Conservation (phyloP, 2,329 filamentous ascomycete genomes). For the Trichoderma hamatum region DNA sequence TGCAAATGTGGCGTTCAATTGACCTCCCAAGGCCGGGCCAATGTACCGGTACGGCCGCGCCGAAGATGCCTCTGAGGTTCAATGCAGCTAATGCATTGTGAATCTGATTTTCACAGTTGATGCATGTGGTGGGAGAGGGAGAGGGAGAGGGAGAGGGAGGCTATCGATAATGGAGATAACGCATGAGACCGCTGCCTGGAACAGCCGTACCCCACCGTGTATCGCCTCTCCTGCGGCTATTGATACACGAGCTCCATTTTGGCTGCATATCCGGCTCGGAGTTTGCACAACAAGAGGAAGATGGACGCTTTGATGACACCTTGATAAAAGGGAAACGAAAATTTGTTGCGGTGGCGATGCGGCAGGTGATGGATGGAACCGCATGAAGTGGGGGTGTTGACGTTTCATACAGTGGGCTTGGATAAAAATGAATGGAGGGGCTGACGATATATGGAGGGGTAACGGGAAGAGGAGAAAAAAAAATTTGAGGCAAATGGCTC, state of each 20-base stretch:
- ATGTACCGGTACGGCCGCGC: slow-evolving; percentile 1
- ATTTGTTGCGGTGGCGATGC: slow-evolving; percentile 27
- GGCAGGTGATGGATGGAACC: slow-evolving; percentile 20
- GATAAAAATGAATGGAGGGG: slow-evolving; percentile 26
- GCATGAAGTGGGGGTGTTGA: slow-evolving; percentile 37
- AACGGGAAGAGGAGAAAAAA: neutral
- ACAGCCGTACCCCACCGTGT: neutral
- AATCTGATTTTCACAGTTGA: neutral
- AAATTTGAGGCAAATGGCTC: neutral
- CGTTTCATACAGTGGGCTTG: slow-evolving; percentile 32
- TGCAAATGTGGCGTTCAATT: neutral
- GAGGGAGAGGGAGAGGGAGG: neutral
- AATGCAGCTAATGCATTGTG: neutral
- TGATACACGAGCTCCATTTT: neutral
- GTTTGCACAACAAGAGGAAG: neutral
- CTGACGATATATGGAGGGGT: slow-evolving; percentile 23
- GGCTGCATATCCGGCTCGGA: neutral
- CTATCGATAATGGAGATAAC: neutral
- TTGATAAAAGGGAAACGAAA: neutral
- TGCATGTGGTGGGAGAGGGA: neutral
- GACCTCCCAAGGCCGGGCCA: neutral
- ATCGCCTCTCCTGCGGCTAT: neutral
- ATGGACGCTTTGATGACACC: neutral
- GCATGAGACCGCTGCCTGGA: neutral
- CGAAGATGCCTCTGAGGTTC: neutral